These are phyloP conservation scores for Fistulinella cinereoalba DNA, from an alignment of 1,284 basidiomycete genomes.

Conservation along the genomic window DNA sequence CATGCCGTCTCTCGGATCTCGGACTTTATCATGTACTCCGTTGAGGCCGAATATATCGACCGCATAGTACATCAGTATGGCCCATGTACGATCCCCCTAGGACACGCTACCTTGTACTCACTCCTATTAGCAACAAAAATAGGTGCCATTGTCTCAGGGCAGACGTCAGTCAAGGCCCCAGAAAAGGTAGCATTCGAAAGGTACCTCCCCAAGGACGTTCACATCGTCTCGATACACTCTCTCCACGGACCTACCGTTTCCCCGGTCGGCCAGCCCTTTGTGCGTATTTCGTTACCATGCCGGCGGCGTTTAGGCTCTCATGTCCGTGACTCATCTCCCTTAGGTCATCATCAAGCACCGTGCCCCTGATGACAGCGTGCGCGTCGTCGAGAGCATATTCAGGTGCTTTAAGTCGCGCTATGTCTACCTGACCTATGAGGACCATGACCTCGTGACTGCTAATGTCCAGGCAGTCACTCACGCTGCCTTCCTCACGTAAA, in stretches of 20 bases:
- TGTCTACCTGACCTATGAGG: constrained; percentile 92
- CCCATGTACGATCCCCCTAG: constrained; percentile 65
- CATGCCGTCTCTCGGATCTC: constrained; percentile 81
- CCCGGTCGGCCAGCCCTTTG: constrained; percentile 89
- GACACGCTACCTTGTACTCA: background rate
- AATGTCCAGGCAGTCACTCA: constrained; percentile 99
- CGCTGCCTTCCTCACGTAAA: constrained; percentile 91
- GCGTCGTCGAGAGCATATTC: constrained; percentile 83
- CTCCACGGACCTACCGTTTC: constrained; percentile 93
- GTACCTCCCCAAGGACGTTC: constrained; percentile 81
- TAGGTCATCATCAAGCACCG: constrained; percentile 91
- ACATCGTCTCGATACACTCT: constrained; percentile 93
- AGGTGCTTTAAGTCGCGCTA: constrained; percentile 81
- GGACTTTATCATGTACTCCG: constrained; percentile 90
- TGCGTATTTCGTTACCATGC: constrained; percentile 37
- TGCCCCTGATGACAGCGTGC: constrained; percentile 70
- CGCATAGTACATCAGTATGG: constrained; percentile 86
- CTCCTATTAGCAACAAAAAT: constrained; percentile 77
- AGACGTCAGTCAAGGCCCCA: constrained; percentile 96
- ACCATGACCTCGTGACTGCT: constrained; percentile 94
- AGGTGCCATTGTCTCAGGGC: constrained; percentile 89
- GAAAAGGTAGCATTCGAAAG: constrained; percentile 90
- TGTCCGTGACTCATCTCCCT: background rate
- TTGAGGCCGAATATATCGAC: constrained; percentile 90
- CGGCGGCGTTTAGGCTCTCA: background rate